Conservation (phyloP, 306 rosid genomes). For the Herpetospermum pedunculosum region DNA sequence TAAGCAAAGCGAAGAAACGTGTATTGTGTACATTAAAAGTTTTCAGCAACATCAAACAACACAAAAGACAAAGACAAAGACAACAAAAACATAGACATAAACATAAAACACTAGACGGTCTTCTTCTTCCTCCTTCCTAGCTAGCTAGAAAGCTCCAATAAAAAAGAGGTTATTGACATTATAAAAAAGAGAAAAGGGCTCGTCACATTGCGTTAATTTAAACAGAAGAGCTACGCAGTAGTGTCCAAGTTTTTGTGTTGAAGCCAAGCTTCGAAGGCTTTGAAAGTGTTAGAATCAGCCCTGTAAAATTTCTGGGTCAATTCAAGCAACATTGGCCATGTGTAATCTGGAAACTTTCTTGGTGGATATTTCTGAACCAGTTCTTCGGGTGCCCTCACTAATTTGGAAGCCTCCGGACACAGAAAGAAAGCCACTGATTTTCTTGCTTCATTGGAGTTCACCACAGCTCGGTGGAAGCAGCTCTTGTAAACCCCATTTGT, state of each 20-base stretch:
- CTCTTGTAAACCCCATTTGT: slow-evolving; percentile 10
- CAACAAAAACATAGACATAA: too few relatives aligned
- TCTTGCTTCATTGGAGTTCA: neutral
- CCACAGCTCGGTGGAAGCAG: slow-evolving; percentile 1
- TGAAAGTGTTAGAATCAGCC: neutral
- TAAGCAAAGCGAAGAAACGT: neutral
- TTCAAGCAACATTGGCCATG: neutral
- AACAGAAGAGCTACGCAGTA: too few relatives aligned
- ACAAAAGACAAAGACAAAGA: too few relatives aligned
- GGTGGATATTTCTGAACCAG: neutral
- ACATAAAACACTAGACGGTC: neutral
- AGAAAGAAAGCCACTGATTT: neutral
- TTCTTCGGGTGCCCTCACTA: neutral
- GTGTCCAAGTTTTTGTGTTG: neutral
- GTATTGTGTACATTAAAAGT: neutral
- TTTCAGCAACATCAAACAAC: too few relatives aligned
- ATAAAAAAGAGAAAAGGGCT: too few relatives aligned
- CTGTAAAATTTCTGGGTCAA: neutral
- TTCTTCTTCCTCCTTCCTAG: too few relatives aligned
- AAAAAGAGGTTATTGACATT: too few relatives aligned
- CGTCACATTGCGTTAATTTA: too few relatives aligned
- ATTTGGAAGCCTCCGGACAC: neutral
- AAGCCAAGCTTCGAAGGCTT: neutral
- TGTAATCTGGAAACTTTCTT: neutral
- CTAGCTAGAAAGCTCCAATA: too few relatives aligned